A percentile compares a stretch with the other conserved stretches of the same genome.
phyloP scores from a whole-genome alignment of 208 protist species.

The Crithidia fasciculata region DNA sequence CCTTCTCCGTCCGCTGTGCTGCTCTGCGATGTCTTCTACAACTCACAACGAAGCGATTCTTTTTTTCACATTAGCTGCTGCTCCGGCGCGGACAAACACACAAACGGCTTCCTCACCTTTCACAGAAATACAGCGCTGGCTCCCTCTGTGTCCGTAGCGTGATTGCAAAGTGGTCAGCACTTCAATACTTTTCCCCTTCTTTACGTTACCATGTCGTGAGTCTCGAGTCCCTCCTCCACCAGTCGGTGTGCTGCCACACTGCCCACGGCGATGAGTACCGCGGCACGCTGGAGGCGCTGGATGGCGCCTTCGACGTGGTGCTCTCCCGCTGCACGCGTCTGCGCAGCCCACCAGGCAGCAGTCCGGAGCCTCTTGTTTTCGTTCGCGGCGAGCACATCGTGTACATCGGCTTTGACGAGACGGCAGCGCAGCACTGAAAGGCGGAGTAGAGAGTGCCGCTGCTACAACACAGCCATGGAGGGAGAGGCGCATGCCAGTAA shows the following conservation, averaged over 20 bases:
- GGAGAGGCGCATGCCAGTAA: neutral
- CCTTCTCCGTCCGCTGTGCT: neutral
- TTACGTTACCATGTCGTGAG: constrained; percentile 48
- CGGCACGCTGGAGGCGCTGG: constrained; percentile 60
- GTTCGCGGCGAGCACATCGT: constrained; percentile 81
- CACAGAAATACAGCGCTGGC: neutral
- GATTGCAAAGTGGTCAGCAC: neutral
- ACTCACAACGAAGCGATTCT: too few relatives aligned
- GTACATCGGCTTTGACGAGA: constrained; percentile 70
- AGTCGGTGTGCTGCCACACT: constrained; percentile 60
- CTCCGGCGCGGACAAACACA: too few relatives aligned
- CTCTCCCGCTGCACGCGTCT: constrained; percentile 37
- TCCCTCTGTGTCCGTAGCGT: neutral
- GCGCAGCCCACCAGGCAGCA: neutral
- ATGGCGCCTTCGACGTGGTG: constrained; percentile 74
- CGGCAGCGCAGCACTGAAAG: neutral
- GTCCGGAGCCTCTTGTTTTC: constrained; percentile 43
- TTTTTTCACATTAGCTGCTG: neutral
- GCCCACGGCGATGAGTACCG: constrained; percentile 57
- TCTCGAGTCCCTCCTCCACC: constrained; percentile 54
- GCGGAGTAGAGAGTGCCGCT: neutral
- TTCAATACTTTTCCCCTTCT: neutral
- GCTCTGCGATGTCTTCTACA: too few relatives aligned
- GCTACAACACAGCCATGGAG: neutral
- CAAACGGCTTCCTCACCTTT: too few relatives aligned